Percentiles rank a stretch among this genome's conserved stretches.
Conservation (phyloP, 495 filamentous ascomycete species). For the Podospora anserina region DNA sequence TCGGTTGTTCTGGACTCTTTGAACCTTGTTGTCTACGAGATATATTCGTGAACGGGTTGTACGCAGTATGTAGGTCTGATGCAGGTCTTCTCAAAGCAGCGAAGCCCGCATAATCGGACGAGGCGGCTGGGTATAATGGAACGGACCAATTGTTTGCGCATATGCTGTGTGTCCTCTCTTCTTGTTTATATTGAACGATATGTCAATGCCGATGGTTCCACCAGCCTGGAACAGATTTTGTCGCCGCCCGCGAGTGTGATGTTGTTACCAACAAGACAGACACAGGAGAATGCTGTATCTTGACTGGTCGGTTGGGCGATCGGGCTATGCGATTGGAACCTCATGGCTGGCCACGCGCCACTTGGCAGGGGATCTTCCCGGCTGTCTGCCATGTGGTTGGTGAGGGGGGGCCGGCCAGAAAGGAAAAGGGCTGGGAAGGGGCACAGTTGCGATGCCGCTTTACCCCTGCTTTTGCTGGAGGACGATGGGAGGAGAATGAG, state of each 20-base stretch:
- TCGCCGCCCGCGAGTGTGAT: background rate
- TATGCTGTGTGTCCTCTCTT: background rate
- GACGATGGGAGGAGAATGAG: background rate
- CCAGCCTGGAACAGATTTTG: background rate
- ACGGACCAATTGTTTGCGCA: background rate
- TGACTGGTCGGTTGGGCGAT: conserved; percentile 3
- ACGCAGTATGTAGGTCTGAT: background rate
- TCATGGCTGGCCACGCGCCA: conserved; percentile 3
- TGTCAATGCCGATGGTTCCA: conserved; percentile 5
- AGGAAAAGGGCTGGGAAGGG: background rate
- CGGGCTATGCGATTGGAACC: background rate
- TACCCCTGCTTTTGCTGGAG: background rate
- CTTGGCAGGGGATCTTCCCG: conserved; percentile 12
- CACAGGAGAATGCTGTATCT: background rate
- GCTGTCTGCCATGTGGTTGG: background rate
- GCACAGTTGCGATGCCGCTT: background rate
- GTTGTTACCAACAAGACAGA: background rate
- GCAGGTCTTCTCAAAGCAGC: background rate
- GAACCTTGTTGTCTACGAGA: background rate
- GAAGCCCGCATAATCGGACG: background rate
- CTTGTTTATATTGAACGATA: background rate
- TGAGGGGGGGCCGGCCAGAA: too few relatives aligned
- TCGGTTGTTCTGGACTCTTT: background rate
- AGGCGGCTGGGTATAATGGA: background rate
- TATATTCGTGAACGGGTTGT: background rate